Evolutionary conservation across 2,329 filamentous ascomycete species (phyloP).

Genomic region (Aspergillus aculeatus): DNA sequence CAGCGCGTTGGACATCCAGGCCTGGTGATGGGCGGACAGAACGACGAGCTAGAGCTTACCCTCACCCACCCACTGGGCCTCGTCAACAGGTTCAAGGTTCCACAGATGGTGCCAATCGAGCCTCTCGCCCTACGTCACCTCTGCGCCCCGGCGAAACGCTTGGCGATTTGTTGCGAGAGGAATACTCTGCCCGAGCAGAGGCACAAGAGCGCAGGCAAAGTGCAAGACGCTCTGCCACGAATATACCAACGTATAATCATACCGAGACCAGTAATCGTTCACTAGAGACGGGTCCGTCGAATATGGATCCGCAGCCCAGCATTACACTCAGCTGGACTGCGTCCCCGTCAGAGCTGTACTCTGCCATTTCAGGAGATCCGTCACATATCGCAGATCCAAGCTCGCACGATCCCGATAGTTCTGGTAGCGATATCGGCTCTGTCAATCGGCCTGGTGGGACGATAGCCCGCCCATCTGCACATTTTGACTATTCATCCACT

Average conservation of each 20-base stretch:
- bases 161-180: constrained; percentile 32
- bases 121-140: constrained; percentile 37
- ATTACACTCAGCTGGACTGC: constrained; percentile 41
- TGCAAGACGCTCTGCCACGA: constrained; percentile 40
- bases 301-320: constrained; percentile 32
- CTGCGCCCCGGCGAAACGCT: constrained; percentile 28
- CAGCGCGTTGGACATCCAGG: constrained; percentile 40
- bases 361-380: constrained; percentile 25
- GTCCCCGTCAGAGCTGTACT: constrained; percentile 41
- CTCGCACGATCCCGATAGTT: constrained; percentile 23
- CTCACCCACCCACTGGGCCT: constrained; percentile 27
- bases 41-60: constrained; percentile 28
- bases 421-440: constrained; percentile 22
- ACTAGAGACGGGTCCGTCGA: constrained; percentile 24
- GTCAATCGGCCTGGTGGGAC: constrained; percentile 17
- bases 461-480: constrained; percentile 19
- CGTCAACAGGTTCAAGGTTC: constrained; percentile 29
- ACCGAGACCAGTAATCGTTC: constrained; percentile 23
- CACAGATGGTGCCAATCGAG: constrained; percentile 31
- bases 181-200: constrained; percentile 28
- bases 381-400: constrained; percentile 22
- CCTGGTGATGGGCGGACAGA: constrained; percentile 33
- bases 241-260: constrained; percentile 41
- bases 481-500: constrained; percentile 21
- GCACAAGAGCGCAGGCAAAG: constrained; percentile 28